Percentiles rank a stretch among this genome's conserved stretches.
phyloP scores from a whole-genome alignment of 768 basidiomycete species.

The Boletus rubescentipes region DNA sequence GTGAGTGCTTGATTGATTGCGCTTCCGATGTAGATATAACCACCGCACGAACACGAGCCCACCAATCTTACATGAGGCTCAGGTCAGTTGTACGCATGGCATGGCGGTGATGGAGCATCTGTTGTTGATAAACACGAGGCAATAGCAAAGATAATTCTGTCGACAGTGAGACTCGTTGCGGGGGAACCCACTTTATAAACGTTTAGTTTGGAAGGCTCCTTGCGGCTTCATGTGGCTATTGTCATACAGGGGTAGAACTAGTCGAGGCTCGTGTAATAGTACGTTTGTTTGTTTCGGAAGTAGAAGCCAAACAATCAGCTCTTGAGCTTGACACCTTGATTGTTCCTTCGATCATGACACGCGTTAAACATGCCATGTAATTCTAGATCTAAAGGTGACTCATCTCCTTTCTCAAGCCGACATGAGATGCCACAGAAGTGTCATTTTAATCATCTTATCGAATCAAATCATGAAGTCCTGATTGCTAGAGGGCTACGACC shows the following conservation, averaged over 20 bases:
- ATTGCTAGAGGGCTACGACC: slow-evolving; percentile 2
- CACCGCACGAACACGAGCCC: slow-evolving; percentile 10
- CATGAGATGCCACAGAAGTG: not conserved
- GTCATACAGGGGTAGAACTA: slow-evolving; percentile 3
- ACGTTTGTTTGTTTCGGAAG: slow-evolving; percentile 19
- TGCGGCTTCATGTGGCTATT: slow-evolving; percentile 12
- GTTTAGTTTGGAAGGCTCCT: slow-evolving; percentile 20
- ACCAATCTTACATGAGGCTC: slow-evolving; percentile 26
- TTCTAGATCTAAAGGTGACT: slow-evolving; percentile 5
- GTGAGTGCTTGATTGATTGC: slow-evolving; percentile 15
- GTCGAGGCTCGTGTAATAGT: slow-evolving; percentile 4
- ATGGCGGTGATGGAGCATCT: slow-evolving; percentile 19
- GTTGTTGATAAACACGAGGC: slow-evolving; percentile 27
- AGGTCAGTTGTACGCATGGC: slow-evolving; percentile 30
- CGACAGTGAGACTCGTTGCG: not conserved
- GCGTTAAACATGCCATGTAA: slow-evolving; percentile 17
- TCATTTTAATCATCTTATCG: slow-evolving; percentile 22
- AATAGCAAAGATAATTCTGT: slow-evolving; percentile 6
- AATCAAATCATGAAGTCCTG: slow-evolving; percentile 24
- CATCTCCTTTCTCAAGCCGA: not conserved
- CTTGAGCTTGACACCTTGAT: not conserved
- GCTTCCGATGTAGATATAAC: slow-evolving; percentile 30
- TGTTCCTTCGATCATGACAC: slow-evolving; percentile 14
- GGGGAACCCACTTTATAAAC: not conserved
- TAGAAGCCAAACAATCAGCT: slow-evolving; percentile 1